Base-by-base conservation (phyloP, 768 basidiomycete genomes). In the Porpolomopsis calyptriformis region DNA sequence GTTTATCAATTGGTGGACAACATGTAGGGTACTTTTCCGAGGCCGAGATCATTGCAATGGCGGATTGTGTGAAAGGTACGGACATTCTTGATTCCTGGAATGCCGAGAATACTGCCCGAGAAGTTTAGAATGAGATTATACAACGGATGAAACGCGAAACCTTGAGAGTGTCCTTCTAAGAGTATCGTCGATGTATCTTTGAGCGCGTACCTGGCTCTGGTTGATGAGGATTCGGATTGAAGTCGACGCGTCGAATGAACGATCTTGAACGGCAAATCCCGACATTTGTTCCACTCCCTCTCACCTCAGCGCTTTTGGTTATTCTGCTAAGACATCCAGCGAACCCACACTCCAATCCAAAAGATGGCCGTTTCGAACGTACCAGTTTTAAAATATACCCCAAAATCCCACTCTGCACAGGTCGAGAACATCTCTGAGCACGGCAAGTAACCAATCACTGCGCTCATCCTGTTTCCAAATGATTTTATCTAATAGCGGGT, bases 151-250 rank as follows among this genome's bases (percentile, higher is more conserved):
- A 19, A 3, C 20, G 16, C 14, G 29, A 43, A 23, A 77, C 82
- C 77, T 65, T 68, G 63, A 19, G 75, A 68, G 18, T 83, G 56
- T n/a, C 53, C 49, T 45, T 77, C 73, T 3, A 68, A 62, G 2
- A 72, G 68, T 2, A 63, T 56, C 6, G 58, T 57, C 12, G 57
- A 57, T 6, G 84, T 53, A 52, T 85, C 82, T 42, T 71, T 63
- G 2, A 77, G 53, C 5, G 71, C 71, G 53, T 80, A 84, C 4
- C 81, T 81, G 31, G 72, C 69, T 31, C 63, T 65, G 37, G 64
- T 64, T 26, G 83, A 43, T 12, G 42, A 25, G 42, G 16, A 41
- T 41, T 5, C 2, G 24, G 12, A 18, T 34, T 22, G 22, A 25
- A 12, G 4, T 19, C 4, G 38, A 18, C 38, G 23, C 23, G 38